Evolutionary conservation across 208 protist species (phyloP).

Genomic region (Acanthamoeba divionensis): DNA sequence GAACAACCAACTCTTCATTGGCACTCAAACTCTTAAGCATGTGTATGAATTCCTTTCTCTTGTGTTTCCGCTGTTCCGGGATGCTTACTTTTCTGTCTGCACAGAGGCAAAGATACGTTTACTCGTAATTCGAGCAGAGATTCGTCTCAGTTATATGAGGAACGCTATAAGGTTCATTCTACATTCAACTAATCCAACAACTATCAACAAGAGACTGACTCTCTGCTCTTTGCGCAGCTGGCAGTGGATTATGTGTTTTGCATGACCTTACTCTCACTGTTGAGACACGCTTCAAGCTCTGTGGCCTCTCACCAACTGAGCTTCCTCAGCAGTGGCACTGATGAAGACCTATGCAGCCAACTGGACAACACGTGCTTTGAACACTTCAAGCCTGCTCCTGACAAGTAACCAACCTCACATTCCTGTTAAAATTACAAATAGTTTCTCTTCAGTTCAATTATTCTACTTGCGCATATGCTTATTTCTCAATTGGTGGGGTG

Average conservation of each 20-base stretch:
- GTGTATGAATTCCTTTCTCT: neutral
- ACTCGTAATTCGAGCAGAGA: neutral
- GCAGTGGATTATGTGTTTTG: slow-evolving; percentile 30
- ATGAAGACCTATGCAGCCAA: neutral
- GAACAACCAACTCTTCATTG: neutral
- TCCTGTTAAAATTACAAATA: too few species aligned
- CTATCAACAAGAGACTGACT: too few species aligned
- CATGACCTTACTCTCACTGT: neutral
- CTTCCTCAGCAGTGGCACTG: neutral
- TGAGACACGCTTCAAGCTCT: slow-evolving; percentile 1
- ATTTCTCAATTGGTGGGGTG: neutral
- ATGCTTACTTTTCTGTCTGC: neutral
- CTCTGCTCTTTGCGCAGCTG: neutral
- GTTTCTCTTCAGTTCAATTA: too few species aligned
- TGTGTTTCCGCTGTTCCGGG: neutral
- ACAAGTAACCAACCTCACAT: neutral
- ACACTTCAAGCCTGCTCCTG: neutral
- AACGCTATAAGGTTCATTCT: neutral
- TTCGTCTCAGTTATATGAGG: neutral
- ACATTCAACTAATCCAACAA: neutral
- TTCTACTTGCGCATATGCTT: too few species aligned
- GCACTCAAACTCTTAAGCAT: neutral
- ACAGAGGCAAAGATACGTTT: neutral
- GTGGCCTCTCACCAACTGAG: neutral
- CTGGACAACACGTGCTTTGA: slow-evolving; percentile 35